A percentile compares a stretch with the other conserved stretches of the same genome.
Conservation (phyloP, 352 stramenopile genomes). For the Globisporangium apiculatum region DNA sequence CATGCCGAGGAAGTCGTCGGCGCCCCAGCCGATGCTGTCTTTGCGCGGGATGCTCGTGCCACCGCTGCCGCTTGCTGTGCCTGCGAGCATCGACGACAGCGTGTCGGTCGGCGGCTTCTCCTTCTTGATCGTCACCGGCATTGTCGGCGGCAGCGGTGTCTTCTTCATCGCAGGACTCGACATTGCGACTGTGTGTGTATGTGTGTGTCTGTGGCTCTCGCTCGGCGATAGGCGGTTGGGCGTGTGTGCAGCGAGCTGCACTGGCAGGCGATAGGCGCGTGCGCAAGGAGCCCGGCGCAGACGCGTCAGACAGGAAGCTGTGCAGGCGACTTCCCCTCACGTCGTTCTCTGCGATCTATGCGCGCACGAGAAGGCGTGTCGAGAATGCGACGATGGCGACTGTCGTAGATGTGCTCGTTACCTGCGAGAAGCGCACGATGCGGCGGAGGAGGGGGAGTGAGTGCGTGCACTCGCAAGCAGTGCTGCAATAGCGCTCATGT, state of each 20-base stretch:
- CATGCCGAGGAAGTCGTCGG: constrained; percentile 83
- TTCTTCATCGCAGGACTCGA: constrained; percentile 28
- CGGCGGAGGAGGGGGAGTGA: no score
- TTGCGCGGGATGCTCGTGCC: constrained; percentile 48
- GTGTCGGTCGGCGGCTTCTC: constrained; percentile 30
- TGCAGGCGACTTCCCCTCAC: no score
- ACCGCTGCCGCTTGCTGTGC: constrained; percentile 16
- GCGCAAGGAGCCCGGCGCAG: no score
- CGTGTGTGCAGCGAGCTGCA: background rate
- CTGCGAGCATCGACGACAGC: constrained; percentile 19
- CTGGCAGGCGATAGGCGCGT: no score
- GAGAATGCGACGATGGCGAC: no score
- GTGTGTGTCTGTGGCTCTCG: background rate
- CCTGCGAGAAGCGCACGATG: no score
- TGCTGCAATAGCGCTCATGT: no score
- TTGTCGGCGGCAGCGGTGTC: constrained; percentile 41
- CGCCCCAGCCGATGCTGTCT: constrained; percentile 77
- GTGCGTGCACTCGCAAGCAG: no score
- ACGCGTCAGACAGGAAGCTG: no score
- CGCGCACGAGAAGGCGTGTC: no score
- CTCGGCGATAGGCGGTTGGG: background rate
- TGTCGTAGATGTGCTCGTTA: no score
- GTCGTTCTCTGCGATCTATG: no score
- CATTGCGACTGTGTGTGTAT: constrained; percentile 4
- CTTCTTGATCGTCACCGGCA: constrained; percentile 68